phyloP scores from a whole-genome alignment of 495 filamentous ascomycete genomes.

The Emericellopsis terricola region DNA sequence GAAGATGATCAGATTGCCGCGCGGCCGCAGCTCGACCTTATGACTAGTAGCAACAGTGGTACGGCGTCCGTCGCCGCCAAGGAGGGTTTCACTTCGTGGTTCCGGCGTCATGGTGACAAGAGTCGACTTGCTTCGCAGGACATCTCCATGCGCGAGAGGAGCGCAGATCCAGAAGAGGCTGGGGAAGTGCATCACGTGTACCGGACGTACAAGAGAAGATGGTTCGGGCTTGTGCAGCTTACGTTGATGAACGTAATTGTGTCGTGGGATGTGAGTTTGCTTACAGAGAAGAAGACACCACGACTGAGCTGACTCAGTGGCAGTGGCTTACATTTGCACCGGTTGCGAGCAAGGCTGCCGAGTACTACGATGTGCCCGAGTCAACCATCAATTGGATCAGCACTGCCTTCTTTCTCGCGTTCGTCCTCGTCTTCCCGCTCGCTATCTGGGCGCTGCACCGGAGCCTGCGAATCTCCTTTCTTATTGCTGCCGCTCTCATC shows the following conservation, averaged over 20 bases:
- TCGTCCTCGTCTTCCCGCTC: conserved; percentile 51
- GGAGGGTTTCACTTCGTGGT: too few species aligned
- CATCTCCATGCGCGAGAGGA: not conserved
- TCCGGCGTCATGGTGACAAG: conserved; percentile 8
- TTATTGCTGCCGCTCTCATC: conserved; percentile 50
- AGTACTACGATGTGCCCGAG: conserved; percentile 57
- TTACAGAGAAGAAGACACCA: not conserved
- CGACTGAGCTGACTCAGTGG: not conserved
- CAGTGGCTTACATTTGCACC: conserved; percentile 91
- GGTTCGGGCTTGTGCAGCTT: conserved; percentile 72
- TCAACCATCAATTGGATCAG: conserved; percentile 83
- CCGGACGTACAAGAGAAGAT: conserved; percentile 74
- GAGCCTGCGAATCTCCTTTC: conserved; percentile 63
- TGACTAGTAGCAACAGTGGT: too few species aligned
- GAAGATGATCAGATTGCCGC: too few species aligned
- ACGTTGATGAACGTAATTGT: conserved; percentile 82
- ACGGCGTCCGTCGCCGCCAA: too few species aligned
- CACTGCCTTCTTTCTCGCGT: conserved; percentile 74
- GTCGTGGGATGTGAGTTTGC: conserved; percentile 72
- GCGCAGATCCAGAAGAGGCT: conserved; percentile 5
- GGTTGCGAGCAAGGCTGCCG: conserved; percentile 55
- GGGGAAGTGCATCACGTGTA: conserved; percentile 21
- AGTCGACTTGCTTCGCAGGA: conserved; percentile 7
- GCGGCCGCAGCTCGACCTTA: too few species aligned
- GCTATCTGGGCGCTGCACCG: conserved; percentile 64